These are phyloP conservation scores for Alternaria incomplexa DNA, from an alignment of 2,329 filamentous ascomycete species.

Conservation along the genomic window DNA sequence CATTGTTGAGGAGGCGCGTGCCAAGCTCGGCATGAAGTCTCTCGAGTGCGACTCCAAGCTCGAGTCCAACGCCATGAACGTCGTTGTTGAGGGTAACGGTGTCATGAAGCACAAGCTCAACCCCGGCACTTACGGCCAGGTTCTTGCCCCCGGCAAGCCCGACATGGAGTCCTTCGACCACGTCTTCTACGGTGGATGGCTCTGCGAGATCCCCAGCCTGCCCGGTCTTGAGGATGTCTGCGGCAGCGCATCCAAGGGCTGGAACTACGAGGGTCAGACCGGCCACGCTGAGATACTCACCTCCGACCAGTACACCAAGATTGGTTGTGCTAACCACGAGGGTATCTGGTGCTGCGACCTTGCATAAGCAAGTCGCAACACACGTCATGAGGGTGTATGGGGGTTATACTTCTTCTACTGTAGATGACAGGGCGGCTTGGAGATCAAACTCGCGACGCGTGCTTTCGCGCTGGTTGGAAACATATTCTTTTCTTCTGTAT, in stretches of 20 bases:
- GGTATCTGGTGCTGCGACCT: constrained; percentile 44
- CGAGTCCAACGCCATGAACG: constrained; percentile 34
- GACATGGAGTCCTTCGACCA: constrained; percentile 29
- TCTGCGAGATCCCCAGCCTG: constrained; percentile 40
- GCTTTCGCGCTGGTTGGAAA: constrained; percentile 16
- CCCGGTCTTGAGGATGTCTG: constrained; percentile 36
- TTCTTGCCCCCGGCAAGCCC: constrained; percentile 33
- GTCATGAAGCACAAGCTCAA: constrained; percentile 43
- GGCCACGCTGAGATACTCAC: constrained; percentile 44
- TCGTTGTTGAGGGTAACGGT: constrained; percentile 31
- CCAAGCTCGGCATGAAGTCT: constrained; percentile 31
- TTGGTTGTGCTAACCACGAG: constrained; percentile 30
- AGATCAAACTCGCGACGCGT: constrained; percentile 10
- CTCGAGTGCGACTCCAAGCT: constrained; percentile 29
- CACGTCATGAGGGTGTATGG: background rate
- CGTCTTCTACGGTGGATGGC: constrained; percentile 45
- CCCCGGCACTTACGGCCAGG: constrained; percentile 36
- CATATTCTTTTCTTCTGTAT: constrained; percentile 24
- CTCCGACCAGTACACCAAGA: constrained; percentile 33
- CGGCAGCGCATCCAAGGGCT: constrained; percentile 30
- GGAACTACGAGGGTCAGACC: constrained; percentile 37
- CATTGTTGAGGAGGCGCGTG: constrained; percentile 35
- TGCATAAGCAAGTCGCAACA: constrained; percentile 23
- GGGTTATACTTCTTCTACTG: constrained; percentile 7
- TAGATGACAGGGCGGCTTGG: constrained; percentile 21